Base-by-base conservation (phyloP, 768 basidiomycete genomes). In the Boletus pseudo-olivaceus region DNA sequence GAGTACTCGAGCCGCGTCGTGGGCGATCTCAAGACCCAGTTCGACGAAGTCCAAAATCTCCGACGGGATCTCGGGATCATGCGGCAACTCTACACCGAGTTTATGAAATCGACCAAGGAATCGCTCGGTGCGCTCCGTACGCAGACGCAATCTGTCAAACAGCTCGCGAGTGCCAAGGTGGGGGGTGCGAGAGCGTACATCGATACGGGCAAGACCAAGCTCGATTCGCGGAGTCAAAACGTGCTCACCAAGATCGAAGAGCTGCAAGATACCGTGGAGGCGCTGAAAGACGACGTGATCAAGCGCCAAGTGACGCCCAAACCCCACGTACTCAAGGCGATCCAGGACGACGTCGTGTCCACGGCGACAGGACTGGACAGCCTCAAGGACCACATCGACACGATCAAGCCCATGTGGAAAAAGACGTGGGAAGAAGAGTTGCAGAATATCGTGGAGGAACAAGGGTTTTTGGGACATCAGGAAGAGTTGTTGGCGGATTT, bases 341-440 rank as follows among this genome's bases (percentile, higher is more conserved):
- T 95, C 69, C 81, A 82, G 67, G 83, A 82, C 57, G 88, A 93
- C 59, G 79, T 97, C 53, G 77, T 79, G 29, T 71, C 79, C 20
- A 80, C 87, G 27, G 78, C 83, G 17, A 70, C 73, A 10, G 88
- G 94, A 72, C 78, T 98, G 41, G 79, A 84, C 57, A 86, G 82
- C 63, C 75, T 98, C 54, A 83, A 83, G 64, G 84, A 87, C 61
- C 92, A 96, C 69, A 89, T 98, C 61, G 82, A 85, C 62, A 88
- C 90, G 11, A 82, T 95, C 64, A 93, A 89, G 65, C 93, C 96
- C 40, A 92, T 91, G 82, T 99, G 96, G 96, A 91, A 95, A 78
- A 93, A 95, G 80, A 98, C 94, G 19, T 99, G 96, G 96, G 90
- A 91, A 65, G 86, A 92, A 66, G 96, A 99, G 74, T 69, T 99